These are phyloP conservation scores for Penicillium turbatum DNA, from an alignment of 495 filamentous ascomycete species.

Conservation along the genomic window DNA sequence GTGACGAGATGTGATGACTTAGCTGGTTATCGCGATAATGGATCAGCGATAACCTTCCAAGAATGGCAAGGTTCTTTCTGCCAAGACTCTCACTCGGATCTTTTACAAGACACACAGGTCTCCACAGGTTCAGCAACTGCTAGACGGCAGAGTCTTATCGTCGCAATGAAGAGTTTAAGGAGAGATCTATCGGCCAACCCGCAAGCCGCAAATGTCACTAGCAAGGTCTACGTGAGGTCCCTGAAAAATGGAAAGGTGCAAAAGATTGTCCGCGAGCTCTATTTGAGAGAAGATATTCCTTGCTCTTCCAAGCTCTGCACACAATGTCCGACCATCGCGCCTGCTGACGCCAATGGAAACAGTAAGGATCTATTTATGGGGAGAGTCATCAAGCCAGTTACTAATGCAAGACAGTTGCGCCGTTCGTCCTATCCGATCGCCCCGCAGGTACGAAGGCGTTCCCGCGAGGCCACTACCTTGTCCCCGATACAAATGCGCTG, in stretches of 20 bases:
- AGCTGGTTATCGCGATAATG: conserved; percentile 18
- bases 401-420: conserved; percentile 53
- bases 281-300: conserved; percentile 92
- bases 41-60: conserved; percentile 16
- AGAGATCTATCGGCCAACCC: conserved; percentile 65
- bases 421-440: conserved; percentile 81
- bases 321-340: conserved; percentile 63
- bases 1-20: conserved; percentile 17
- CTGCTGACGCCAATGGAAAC: conserved; percentile 71
- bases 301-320: conserved; percentile 90
- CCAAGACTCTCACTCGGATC: conserved; percentile 22
- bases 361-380: conserved; percentile 41
- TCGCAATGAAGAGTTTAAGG: conserved; percentile 85
- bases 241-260: conserved; percentile 94
- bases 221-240: conserved; percentile 89
- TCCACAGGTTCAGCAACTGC: conserved; percentile 1
- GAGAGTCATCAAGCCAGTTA: neutral
- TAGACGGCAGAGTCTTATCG: conserved; percentile 13
- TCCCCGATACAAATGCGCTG: conserved; percentile 95
- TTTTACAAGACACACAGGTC: conserved; percentile 13
- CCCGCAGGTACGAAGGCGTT: conserved; percentile 78
- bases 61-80: conserved; percentile 1
- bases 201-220: conserved; percentile 71
- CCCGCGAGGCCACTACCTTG: conserved; percentile 85
- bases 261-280: conserved; percentile 96